A percentile compares a stretch with the other conserved stretches of the same genome.
These are phyloP conservation scores for Eucalyptus caleyi DNA, from an alignment of 345 rosid genomes.

Conservation along the genomic window DNA sequence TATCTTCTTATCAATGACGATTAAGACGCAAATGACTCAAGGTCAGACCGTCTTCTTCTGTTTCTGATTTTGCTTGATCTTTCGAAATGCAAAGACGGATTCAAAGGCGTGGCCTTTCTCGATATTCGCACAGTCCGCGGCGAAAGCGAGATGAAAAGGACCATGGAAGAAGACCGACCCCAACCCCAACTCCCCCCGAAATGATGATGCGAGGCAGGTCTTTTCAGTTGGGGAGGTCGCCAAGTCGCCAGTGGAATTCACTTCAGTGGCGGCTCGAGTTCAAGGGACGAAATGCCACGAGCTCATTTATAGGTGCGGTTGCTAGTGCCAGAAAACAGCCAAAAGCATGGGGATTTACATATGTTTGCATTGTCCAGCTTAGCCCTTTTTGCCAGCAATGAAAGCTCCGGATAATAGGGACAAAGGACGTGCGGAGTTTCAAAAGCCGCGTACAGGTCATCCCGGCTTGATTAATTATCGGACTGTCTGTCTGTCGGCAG, in stretches of 20 bases:
- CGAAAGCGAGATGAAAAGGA: not conserved
- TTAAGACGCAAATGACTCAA: not conserved
- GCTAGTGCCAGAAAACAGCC: not conserved
- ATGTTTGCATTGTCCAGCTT: not conserved
- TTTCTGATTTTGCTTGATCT: not conserved
- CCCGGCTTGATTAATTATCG: not conserved
- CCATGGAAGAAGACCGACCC: not conserved
- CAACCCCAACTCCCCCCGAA: not conserved
- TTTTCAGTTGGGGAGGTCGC: not conserved
- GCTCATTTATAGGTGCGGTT: not conserved
- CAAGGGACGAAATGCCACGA: not conserved
- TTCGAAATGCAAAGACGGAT: not conserved
- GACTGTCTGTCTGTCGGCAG: not conserved
- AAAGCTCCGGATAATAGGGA: not conserved
- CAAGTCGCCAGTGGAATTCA: not conserved
- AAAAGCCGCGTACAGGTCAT: not conserved
- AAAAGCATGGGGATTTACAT: not conserved
- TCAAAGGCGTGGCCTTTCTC: not conserved
- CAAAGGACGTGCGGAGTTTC: not conserved
- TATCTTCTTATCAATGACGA: not conserved
- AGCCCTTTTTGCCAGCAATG: not conserved
- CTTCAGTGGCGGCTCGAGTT: not conserved
- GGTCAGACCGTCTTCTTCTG: not conserved
- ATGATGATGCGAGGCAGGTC: not conserved
- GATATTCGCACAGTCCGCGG: not conserved